Evolutionary conservation across 2,329 filamentous ascomycete genomes (phyloP).

Genomic region (Sphaerulina populicola): DNA sequence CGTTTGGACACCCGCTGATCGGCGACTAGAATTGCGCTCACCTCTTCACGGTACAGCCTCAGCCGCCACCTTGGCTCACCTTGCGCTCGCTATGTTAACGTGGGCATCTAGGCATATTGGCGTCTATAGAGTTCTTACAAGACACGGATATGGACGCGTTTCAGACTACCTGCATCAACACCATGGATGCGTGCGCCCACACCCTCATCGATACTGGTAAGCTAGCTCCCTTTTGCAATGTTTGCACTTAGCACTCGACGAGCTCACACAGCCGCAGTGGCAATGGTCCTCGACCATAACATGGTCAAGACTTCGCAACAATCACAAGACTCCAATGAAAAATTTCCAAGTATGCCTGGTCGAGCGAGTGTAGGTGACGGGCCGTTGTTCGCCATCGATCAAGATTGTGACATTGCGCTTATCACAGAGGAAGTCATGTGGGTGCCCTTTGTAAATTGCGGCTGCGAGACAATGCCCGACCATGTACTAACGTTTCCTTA

Average conservation of each 20-base stretch:
- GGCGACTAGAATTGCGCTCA: conserved; percentile 37
- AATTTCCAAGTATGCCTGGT: conserved; percentile 9
- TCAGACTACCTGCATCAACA: conserved; percentile 20
- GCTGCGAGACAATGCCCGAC: no score
- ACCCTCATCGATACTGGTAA: conserved; percentile 11
- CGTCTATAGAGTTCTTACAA: conserved; percentile 39
- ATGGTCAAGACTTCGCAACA: conserved; percentile 14
- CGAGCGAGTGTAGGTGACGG: conserved; percentile 8
- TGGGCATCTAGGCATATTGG: conserved; percentile 16
- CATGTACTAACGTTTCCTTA: no score
- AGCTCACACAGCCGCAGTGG: neutral
- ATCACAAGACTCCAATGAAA: conserved; percentile 9
- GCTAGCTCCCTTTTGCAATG: no score
- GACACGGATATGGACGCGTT: conserved; percentile 33
- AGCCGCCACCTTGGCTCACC: no score
- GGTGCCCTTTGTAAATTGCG: no score
- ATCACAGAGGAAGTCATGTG: conserved; percentile 18
- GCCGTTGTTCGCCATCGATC: conserved; percentile 16
- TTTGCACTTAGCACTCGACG: no score
- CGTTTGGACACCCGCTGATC: no score
- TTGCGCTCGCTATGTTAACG: no score
- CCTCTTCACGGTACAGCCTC: conserved; percentile 22
- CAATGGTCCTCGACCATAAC: conserved; percentile 22
- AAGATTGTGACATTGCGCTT: conserved; percentile 16
- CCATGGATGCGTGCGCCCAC: conserved; percentile 21